Percentiles rank a stretch among this genome's conserved stretches.
These are phyloP conservation scores for Apiospora phragmitis DNA, from an alignment of 2,329 filamentous ascomycete genomes.

Conservation along the genomic window DNA sequence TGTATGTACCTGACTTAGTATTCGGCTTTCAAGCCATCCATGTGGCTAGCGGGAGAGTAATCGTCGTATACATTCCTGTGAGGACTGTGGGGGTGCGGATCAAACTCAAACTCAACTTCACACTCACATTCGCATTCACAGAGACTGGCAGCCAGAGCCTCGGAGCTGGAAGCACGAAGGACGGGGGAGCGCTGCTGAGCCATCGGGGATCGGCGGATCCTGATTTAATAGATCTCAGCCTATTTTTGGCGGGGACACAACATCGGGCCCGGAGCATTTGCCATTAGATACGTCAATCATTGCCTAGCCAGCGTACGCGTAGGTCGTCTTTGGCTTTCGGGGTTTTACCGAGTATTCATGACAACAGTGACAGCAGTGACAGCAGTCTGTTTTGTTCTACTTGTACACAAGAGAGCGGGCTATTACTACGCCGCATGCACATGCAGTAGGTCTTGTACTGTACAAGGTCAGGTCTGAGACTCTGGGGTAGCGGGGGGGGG, in stretches of 20 bases:
- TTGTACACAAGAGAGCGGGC: no score
- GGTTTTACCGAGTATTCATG: background rate
- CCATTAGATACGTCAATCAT: background rate
- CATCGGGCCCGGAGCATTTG: background rate
- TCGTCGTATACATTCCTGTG: background rate
- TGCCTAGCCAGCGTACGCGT: background rate
- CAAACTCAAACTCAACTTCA: background rate
- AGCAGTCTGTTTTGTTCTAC: background rate
- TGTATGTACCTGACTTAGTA: background rate
- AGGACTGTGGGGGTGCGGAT: background rate
- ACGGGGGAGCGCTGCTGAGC: background rate
- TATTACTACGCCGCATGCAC: no score
- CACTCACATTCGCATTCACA: background rate
- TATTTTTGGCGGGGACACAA: background rate
- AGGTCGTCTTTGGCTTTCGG: background rate
- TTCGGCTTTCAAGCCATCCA: background rate
- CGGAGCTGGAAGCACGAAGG: background rate
- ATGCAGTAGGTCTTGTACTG: background rate
- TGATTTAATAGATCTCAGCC: conserved; percentile 9
- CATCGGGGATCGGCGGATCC: conserved; percentile 5
- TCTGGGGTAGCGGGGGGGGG: background rate
- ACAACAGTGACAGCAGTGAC: background rate
- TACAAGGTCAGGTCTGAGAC: background rate
- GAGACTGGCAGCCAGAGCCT: background rate
- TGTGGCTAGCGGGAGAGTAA: background rate